Percentiles rank a stretch among this genome's conserved stretches.
These are phyloP conservation scores for Umbelopsis vinacea DNA, from an alignment of 192 early-diverging fungal species.

Conservation along the genomic window DNA sequence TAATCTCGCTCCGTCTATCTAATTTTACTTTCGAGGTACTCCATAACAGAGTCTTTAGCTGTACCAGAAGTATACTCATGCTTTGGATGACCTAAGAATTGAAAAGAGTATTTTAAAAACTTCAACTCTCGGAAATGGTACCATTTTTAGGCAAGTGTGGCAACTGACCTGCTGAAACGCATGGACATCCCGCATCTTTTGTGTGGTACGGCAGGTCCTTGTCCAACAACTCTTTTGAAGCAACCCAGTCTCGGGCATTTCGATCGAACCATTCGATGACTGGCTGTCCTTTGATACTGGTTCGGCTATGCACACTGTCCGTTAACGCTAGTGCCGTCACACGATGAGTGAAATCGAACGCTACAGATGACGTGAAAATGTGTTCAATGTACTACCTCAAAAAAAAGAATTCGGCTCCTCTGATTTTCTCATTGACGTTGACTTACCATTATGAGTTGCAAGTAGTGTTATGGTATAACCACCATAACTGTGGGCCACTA, in stretches of 20 bases:
- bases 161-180: conserved; percentile 34
- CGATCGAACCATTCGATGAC: conserved; percentile 13
- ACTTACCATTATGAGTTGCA: conserved; percentile 21
- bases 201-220: conserved; percentile 1
- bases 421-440: neutral
- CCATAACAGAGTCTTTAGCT: conserved; percentile 20
- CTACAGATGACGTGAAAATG: neutral
- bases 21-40: conserved; percentile 16
- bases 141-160: conserved; percentile 7
- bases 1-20: neutral
- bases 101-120: neutral
- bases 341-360: conserved; percentile 14
- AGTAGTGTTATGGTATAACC: conserved; percentile 3
- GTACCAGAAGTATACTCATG: conserved; percentile 31
- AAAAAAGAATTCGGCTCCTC: too few species aligned
- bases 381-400: neutral
- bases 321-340: conserved; percentile 17
- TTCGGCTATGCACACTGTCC: conserved; percentile 22
- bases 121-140: neutral
- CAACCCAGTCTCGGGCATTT: conserved; percentile 27
- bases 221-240: conserved; percentile 20
- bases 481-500: conserved; percentile 17
- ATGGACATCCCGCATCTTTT: conserved; percentile 28
- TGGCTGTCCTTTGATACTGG: conserved; percentile 12
- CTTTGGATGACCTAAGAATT: conserved; percentile 24